Conservation (phyloP, 106 monocot species). For the Allium sativum region DNA sequence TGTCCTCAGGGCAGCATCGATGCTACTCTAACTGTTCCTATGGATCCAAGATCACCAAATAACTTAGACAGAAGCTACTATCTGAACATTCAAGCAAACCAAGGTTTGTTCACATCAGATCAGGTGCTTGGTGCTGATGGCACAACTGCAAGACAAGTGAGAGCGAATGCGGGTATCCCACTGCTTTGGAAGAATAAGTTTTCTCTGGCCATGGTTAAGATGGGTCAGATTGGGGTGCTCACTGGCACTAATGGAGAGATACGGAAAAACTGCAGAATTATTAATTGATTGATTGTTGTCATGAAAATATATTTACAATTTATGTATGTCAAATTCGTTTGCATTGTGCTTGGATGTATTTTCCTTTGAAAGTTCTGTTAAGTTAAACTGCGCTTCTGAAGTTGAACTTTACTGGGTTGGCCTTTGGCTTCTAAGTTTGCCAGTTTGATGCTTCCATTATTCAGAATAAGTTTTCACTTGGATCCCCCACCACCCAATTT, state of each 20-base stretch:
- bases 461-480: too few relatives aligned
- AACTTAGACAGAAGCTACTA: conserved; percentile 4
- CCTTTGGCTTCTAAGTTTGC: too few relatives aligned
- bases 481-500: too few relatives aligned
- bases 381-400: too few relatives aligned
- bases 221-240: conserved; percentile 27
- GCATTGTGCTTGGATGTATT: too few relatives aligned
- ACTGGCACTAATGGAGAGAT: conserved; percentile 29
- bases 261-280: conserved; percentile 20
- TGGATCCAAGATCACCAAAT: conserved; percentile 1
- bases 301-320: background rate
- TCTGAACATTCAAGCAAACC: background rate
- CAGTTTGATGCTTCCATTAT: too few relatives aligned
- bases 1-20: conserved; percentile 4
- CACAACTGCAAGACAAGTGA: background rate
- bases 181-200: conserved; percentile 8
- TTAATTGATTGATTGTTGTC: conserved; percentile 4
- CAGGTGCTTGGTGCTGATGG: background rate
- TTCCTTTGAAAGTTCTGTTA: too few relatives aligned
- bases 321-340: too few relatives aligned
- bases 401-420: too few relatives aligned
- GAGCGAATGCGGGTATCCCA: background rate
- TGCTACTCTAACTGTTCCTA: background rate
- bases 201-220: conserved; percentile 16
- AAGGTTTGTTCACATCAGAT: background rate